A percentile compares a stretch with the other conserved stretches of the same genome.
phyloP scores from a whole-genome alignment of 345 rosid genomes.

The Sonneratia caseolaris region DNA sequence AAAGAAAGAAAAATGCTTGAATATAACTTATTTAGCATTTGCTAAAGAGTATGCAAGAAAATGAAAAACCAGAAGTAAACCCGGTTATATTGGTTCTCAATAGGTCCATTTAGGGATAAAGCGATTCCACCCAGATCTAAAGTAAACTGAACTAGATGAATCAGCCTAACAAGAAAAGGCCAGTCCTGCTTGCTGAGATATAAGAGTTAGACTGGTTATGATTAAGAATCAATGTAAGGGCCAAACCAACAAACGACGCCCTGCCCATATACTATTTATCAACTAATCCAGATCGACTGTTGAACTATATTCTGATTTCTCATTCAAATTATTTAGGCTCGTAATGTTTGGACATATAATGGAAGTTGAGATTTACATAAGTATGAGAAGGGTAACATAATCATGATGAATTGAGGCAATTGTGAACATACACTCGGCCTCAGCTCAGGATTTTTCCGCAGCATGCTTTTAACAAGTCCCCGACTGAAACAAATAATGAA shows the following conservation, averaged over 20 bases:
- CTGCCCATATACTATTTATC: no score
- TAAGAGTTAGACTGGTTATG: no score
- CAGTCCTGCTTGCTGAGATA: no score
- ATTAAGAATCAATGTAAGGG: no score
- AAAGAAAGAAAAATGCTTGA: background rate
- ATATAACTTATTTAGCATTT: background rate
- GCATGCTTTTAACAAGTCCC: conserved; percentile 84
- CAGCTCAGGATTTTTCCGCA: conserved; percentile 93
- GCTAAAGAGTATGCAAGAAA: background rate
- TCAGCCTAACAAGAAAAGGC: no score
- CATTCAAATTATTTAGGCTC: background rate
- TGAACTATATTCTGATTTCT: background rate
- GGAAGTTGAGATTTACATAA: no score
- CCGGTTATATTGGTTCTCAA: background rate
- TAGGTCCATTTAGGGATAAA: background rate
- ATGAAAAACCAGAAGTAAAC: background rate
- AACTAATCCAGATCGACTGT: background rate
- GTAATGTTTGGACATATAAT: background rate
- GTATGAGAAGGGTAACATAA: no score
- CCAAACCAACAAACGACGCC: no score
- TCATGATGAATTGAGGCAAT: background rate
- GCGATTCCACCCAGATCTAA: no score
- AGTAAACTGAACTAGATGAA: background rate
- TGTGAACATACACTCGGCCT: conserved; percentile 64
- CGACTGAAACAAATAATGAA: conserved; percentile 46